Evolutionary conservation across 1,284 basidiomycete species (phyloP).

Genomic region (Somion occarium): DNA sequence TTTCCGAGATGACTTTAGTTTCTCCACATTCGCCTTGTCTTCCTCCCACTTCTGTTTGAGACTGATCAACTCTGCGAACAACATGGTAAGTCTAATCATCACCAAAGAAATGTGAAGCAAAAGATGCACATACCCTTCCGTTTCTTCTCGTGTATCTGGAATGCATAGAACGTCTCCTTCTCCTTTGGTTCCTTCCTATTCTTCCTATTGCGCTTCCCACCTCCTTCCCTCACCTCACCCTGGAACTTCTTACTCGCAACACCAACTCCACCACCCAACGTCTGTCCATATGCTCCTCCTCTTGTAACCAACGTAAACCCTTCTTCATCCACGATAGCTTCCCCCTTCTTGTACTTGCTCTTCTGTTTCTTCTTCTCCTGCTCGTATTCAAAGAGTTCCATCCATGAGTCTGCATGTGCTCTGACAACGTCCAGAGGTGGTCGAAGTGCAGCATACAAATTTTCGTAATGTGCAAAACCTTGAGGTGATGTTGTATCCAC

Average conservation of each 20-base stretch:
- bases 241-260: slow-evolving; percentile 73
- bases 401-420: slow-evolving; percentile 71
- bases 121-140: slow-evolving; percentile 56
- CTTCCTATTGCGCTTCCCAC: slow-evolving; percentile 27
- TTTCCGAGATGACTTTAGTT: slow-evolving; percentile 69
- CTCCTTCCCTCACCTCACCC: slow-evolving; percentile 13
- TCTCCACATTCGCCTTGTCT: slow-evolving; percentile 84
- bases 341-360: slow-evolving; percentile 69
- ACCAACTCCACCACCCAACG: slow-evolving; percentile 73
- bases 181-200: slow-evolving; percentile 68
- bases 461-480: slow-evolving; percentile 68
- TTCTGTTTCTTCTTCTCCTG: slow-evolving; percentile 58
- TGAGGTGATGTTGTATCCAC: slow-evolving; percentile 46
- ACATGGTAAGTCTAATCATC: slow-evolving; percentile 6
- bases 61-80: slow-evolving; percentile 58
- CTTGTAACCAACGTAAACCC: slow-evolving; percentile 89
- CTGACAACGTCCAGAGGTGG: slow-evolving; percentile 70
- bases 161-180: slow-evolving; percentile 79
- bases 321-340: slow-evolving; percentile 86
- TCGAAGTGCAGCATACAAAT: slow-evolving; percentile 58
- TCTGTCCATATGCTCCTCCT: slow-evolving; percentile 84
- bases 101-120: slow-evolving; percentile 6
- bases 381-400: slow-evolving; percentile 74
- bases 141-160: slow-evolving; percentile 86
- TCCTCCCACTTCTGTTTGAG: slow-evolving; percentile 80